Conservation (phyloP, 1,284 basidiomycete genomes). For the Cystobasidium slooffiae region DNA sequence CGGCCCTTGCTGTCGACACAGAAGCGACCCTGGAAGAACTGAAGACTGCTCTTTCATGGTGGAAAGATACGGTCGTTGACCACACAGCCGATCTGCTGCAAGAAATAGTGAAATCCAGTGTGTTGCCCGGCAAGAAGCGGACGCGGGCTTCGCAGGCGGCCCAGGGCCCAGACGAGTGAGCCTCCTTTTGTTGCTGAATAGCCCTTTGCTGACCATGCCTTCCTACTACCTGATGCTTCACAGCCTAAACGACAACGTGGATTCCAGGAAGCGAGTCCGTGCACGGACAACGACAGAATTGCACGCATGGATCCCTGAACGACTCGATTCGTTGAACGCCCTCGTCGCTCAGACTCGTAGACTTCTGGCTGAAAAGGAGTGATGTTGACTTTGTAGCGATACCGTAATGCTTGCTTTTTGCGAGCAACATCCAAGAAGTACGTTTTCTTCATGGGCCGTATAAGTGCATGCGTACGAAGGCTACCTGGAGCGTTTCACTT, state of each 20-base stretch:
- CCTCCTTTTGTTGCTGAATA: not conserved
- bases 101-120: not conserved
- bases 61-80: constrained; percentile 15
- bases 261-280: not conserved
- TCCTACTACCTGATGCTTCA: not conserved
- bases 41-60: constrained; percentile 1
- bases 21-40: constrained; percentile 7
- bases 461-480: too few species aligned
- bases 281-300: not conserved
- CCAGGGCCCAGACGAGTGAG: not conserved
- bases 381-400: too few species aligned
- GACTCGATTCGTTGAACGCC: constrained; percentile 11
- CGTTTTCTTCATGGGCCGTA: too few species aligned
- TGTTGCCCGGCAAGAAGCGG: constrained; percentile 1
- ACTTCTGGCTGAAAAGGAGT: too few species aligned
- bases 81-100: constrained; percentile 9
- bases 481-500: too few species aligned
- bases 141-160: not conserved
- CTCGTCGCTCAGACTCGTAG: too few species aligned
- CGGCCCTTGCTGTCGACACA: not conserved
- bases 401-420: too few species aligned
- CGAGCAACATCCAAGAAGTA: too few species aligned
- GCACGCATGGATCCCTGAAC: constrained; percentile 17
- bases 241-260: not conserved
- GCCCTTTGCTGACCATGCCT: not conserved